phyloP scores from a whole-genome alignment of 371 early-diverging fungal genomes.

The Mucor mucedo region DNA sequence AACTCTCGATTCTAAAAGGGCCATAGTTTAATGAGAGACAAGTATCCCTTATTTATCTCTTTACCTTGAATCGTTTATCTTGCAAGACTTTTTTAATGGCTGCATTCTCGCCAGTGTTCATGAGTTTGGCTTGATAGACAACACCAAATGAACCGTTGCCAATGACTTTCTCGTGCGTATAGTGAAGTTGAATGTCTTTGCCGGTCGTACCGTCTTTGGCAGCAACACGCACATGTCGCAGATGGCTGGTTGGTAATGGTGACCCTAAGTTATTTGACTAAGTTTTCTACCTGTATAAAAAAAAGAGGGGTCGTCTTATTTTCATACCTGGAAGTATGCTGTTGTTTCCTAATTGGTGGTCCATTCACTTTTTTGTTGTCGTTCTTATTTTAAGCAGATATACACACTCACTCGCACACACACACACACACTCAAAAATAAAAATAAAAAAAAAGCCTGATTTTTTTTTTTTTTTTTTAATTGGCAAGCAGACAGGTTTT shows the following conservation, averaged over 20 bases:
- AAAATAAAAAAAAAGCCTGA: conserved; percentile 7
- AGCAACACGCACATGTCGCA: conserved; percentile 47
- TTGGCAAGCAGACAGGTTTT: too few species aligned
- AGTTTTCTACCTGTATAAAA: background rate
- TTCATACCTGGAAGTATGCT: background rate
- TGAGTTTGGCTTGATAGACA: conserved; percentile 91
- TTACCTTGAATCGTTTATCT: conserved; percentile 94
- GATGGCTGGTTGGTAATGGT: conserved; percentile 14
- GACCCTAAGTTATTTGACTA: conserved; percentile 5
- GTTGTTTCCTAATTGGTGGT: conserved; percentile 2
- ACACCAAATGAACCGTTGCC: conserved; percentile 97
- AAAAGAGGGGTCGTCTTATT: background rate
- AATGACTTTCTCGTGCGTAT: conserved; percentile 87
- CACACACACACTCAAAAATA: background rate
- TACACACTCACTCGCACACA: too few species aligned
- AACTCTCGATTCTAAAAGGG: conserved; percentile 76
- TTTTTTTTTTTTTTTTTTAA: background rate
- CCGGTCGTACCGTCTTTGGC: conserved; percentile 90
- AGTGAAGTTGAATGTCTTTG: conserved; percentile 81
- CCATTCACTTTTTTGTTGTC: background rate
- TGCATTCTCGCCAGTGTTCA: conserved; percentile 73
- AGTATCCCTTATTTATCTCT: background rate
- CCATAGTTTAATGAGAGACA: background rate
- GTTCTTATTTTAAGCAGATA: too few species aligned
- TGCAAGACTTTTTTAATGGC: conserved; percentile 97